Evolutionary conservation across 768 basidiomycete species (phyloP), one percentile per base, ranked within the genome.

Genomic region (Cyathus striatus): DNA sequence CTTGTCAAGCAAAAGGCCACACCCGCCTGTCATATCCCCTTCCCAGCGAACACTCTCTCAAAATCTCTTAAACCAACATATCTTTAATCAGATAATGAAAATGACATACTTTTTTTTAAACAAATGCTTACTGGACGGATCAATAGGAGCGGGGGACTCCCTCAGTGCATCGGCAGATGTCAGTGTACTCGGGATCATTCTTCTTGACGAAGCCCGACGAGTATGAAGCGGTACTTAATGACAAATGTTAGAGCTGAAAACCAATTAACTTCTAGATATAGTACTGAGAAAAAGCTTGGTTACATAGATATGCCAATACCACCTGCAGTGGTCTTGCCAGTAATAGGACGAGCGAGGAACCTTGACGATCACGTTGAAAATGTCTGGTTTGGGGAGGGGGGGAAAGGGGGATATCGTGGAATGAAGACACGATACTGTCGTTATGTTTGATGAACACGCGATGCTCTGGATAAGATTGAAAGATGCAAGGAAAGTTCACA

Each of bases 301-400:
- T 54, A 96, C 95, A 93, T 92, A 49, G 88, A 83, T 45, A 97
- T 58, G 44, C 92, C 86, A 63, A 86, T 85, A 35, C 68, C 60
- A 36, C 83, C 85, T 48, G 85, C 80, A 32, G 83, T 78, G 48
- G 65, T 71, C 51, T 96, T 88, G 49, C 93, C 91, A 41, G 68
- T 70, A 63, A 93, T 76, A 54, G 98, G 79, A 58, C 89, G 89
- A 99, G 58, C 96, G 88, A 38, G 96, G 96, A 44, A 95, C 81
- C 71, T 96, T 90, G 68, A 96, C 93, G 65, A 96, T 74, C 91
- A 98, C 97, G 86, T 97, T 98, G 71, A 96, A 78, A 73, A 97
- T 86, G 59, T 90, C 90, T 65, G 86, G 87, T 71, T 74, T 84
- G 73, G 85, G 90, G 69, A n/a, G 98, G 92, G 42, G 93, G 92